These are phyloP conservation scores for Anastatica hierochuntica DNA, from an alignment of 345 rosid species.

Conservation along the genomic window DNA sequence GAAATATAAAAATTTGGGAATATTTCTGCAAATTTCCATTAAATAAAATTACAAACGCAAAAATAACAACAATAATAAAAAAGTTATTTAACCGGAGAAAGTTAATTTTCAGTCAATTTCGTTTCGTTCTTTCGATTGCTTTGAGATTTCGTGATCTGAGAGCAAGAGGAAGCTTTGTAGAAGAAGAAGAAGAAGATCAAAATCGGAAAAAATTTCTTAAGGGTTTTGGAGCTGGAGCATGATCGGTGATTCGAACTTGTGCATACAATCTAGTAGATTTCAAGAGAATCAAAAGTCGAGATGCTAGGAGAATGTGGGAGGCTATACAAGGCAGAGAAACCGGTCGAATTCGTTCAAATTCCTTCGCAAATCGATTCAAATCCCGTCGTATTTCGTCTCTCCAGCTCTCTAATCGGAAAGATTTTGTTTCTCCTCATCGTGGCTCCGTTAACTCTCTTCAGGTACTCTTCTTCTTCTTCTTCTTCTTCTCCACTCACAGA, in stretches of 20 bases:
- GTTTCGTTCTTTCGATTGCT: too few relatives aligned
- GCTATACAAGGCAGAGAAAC: conserved; percentile 75
- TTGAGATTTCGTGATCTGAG: too few relatives aligned
- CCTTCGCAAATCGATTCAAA: conserved; percentile 51
- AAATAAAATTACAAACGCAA: too few relatives aligned
- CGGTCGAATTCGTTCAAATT: conserved; percentile 52
- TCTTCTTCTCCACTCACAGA: background rate
- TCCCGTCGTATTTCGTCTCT: conserved; percentile 48
- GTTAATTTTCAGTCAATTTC: too few relatives aligned
- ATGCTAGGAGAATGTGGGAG: conserved; percentile 89
- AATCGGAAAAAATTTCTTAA: background rate
- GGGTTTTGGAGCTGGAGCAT: background rate
- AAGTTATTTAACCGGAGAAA: too few relatives aligned
- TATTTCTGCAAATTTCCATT: too few relatives aligned
- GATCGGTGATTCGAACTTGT: background rate
- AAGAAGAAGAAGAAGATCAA: conserved; percentile 4
- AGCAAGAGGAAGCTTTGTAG: background rate
- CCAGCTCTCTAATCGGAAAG: conserved; percentile 69
- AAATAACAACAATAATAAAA: too few relatives aligned
- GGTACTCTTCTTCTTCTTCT: conserved; percentile 26
- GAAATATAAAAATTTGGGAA: too few relatives aligned
- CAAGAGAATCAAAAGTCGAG: conserved; percentile 21
- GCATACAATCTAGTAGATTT: background rate
- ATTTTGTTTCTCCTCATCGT: conserved; percentile 70
- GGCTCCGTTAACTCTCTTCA: conserved; percentile 90